These are phyloP conservation scores for Alternaria infectoria DNA, from an alignment of 2,329 filamentous ascomycete species.

Conservation along the genomic window DNA sequence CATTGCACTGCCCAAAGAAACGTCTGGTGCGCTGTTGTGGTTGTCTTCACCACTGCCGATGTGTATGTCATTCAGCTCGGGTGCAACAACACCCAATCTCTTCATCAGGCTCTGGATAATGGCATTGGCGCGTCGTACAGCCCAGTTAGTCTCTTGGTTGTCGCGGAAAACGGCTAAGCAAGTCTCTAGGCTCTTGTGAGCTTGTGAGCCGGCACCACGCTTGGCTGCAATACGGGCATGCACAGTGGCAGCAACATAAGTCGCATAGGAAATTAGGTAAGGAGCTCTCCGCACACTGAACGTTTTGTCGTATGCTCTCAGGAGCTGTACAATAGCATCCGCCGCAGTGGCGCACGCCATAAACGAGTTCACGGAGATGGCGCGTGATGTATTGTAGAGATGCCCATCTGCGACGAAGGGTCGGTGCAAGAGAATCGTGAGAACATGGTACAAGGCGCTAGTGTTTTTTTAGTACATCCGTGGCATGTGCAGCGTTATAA, in stretches of 20 bases:
- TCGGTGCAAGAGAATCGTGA: conserved; percentile 61
- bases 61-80: conserved; percentile 20
- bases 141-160: conserved; percentile 60
- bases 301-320: conserved; percentile 54
- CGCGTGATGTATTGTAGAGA: conserved; percentile 51
- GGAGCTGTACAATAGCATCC: conserved; percentile 52
- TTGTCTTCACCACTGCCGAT: conserved; percentile 19
- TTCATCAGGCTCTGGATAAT: conserved; percentile 57
- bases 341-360: conserved; percentile 56
- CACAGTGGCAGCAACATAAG: conserved; percentile 62
- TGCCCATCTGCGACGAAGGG: conserved; percentile 61
- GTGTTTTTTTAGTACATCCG: background rate
- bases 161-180: conserved; percentile 57
- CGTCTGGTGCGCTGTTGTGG: conserved; percentile 4
- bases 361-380: conserved; percentile 53
- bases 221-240: conserved; percentile 59
- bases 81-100: conserved; percentile 44
- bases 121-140: conserved; percentile 54
- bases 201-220: conserved; percentile 48
- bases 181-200: conserved; percentile 45
- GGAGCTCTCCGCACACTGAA: conserved; percentile 58
- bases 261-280: conserved; percentile 63
- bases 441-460: conserved; percentile 57
- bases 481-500: background rate
- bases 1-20: conserved; percentile 15